These are phyloP conservation scores for Macrolepiota albuminosa DNA, from an alignment of 768 basidiomycete genomes.

Conservation along the genomic window DNA sequence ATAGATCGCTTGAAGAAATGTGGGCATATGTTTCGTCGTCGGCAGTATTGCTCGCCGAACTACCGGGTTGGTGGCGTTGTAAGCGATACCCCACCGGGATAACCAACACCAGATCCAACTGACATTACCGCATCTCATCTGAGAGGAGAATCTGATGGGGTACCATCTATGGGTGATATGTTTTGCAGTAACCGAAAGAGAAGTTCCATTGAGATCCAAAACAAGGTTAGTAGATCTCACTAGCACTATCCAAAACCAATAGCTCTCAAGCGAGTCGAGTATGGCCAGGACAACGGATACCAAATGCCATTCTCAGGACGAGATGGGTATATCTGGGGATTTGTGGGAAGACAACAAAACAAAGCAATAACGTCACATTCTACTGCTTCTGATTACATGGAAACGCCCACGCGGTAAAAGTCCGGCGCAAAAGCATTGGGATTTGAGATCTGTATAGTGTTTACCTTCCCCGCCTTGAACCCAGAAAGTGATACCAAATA, in stretches of 20 bases:
- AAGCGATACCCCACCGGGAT: background rate
- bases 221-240: background rate
- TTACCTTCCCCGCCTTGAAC: conserved; percentile 39
- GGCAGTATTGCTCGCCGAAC: background rate
- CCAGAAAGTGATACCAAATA: conserved; percentile 38
- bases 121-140: background rate
- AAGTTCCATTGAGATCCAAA: background rate
- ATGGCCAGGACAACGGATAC: background rate
- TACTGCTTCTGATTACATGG: conserved; percentile 7
- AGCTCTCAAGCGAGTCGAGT: background rate
- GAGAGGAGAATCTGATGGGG: background rate
- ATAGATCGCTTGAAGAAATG: background rate
- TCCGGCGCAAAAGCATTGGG: conserved; percentile 37
- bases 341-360: background rate
- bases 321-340: background rate
- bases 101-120: background rate
- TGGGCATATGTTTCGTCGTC: background rate
- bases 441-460: conserved; percentile 41
- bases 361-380: background rate
- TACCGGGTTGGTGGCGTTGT: background rate
- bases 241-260: background rate
- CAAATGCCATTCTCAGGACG: background rate
- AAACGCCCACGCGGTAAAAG: conserved; percentile 37
- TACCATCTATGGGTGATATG: background rate
- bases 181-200: background rate